A percentile compares a stretch with the other conserved stretches of the same genome.
Evolutionary conservation across 2,329 filamentous ascomycete species (phyloP).

Genomic region (Ceratocystiopsis brevicomis): DNA sequence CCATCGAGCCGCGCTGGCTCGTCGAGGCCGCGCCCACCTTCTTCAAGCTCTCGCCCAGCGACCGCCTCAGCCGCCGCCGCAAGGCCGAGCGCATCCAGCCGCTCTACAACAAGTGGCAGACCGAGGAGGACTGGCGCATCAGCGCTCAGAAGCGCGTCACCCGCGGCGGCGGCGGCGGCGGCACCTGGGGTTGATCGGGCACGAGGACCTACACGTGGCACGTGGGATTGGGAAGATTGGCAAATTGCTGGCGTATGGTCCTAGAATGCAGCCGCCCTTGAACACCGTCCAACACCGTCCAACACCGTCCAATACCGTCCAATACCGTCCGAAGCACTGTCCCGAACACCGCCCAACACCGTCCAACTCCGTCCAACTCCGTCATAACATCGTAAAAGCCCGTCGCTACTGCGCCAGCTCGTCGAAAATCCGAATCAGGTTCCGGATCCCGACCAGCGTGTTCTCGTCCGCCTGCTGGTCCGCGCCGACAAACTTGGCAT

Average conservation of each 20-base stretch:
- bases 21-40: slow-evolving; percentile 96
- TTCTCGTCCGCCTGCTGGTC: slow-evolving; percentile 80
- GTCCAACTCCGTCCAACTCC: no score
- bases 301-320: no score
- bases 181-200: slow-evolving; percentile 76
- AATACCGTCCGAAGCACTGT: no score
- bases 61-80: slow-evolving; percentile 75
- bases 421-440: slow-evolving; percentile 50
- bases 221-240: no score
- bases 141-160: slow-evolving; percentile 74
- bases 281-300: no score
- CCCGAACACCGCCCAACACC: no score
- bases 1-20: slow-evolving; percentile 85
- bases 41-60: slow-evolving; percentile 88
- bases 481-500: slow-evolving; percentile 68
- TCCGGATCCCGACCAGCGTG: slow-evolving; percentile 53
- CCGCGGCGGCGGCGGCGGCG: slow-evolving; percentile 64
- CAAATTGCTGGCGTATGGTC: no score
- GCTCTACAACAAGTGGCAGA: slow-evolving; percentile 78
- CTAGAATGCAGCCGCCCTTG: no score
- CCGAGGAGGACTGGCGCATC: slow-evolving; percentile 87
- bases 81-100: slow-evolving; percentile 90
- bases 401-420: slow-evolving; percentile 29
- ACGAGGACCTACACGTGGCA: no score
- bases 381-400: no score